A percentile compares a stretch with the other conserved stretches of the same genome.
phyloP scores from a whole-genome alignment of 2,329 filamentous ascomycete species.

The Xylariaceae sp. region DNA sequence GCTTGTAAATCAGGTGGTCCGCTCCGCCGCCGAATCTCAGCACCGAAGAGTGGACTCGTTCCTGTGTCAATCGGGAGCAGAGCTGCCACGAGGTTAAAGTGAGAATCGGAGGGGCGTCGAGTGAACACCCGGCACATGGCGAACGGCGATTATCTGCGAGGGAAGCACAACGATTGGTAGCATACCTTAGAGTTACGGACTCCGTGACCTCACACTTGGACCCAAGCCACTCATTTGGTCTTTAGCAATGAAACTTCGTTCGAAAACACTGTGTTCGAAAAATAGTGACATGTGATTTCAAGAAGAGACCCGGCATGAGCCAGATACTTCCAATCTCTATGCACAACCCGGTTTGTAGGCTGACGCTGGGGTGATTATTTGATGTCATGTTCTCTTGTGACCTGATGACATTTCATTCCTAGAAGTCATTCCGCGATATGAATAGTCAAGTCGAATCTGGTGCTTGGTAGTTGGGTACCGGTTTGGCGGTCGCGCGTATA shows the following conservation, averaged over 20 bases:
- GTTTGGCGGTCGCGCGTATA: no score
- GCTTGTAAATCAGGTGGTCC: slow-evolving; percentile 49
- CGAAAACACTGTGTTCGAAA: slow-evolving; percentile 9
- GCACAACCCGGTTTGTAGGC: no score
- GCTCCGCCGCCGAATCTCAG: slow-evolving; percentile 62
- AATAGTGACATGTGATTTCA: no score
- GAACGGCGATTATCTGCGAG: slow-evolving; percentile 18
- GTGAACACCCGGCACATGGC: slow-evolving; percentile 41
- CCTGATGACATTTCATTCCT: no score
- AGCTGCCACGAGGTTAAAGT: slow-evolving; percentile 67
- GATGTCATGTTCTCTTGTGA: no score
- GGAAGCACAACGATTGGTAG: slow-evolving; percentile 8
- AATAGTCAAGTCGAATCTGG: no score
- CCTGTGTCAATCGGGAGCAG: slow-evolving; percentile 5
- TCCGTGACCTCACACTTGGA: slow-evolving; percentile 22
- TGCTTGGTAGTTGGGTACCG: no score
- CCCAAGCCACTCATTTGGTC: slow-evolving; percentile 27
- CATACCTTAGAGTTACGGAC: slow-evolving; percentile 17
- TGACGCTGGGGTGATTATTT: no score
- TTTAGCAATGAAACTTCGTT: slow-evolving; percentile 24
- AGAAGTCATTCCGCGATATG: no score
- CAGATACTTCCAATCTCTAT: no score
- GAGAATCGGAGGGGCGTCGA: slow-evolving; percentile 62
- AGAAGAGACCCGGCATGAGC: no score
- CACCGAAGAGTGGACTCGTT: slow-evolving; percentile 60